Evolutionary conservation across 768 basidiomycete genomes (phyloP).

Genomic region (Leccinum pellstonianum): DNA sequence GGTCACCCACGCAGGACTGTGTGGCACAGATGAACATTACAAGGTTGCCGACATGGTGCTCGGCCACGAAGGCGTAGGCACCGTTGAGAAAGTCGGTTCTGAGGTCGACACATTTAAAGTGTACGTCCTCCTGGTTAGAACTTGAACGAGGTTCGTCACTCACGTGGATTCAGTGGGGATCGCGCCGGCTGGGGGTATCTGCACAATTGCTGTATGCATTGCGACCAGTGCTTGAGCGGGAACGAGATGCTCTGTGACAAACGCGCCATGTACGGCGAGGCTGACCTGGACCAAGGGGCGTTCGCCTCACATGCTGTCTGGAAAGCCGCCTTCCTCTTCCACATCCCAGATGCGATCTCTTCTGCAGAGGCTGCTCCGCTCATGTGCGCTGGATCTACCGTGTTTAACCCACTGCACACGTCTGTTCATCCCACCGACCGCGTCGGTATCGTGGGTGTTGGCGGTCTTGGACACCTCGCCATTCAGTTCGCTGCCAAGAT

Average conservation of each 20-base stretch:
- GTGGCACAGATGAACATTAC: constrained; percentile 40
- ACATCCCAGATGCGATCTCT: constrained; percentile 31
- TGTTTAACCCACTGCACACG: constrained; percentile 29
- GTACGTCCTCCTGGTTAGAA: constrained; percentile 19
- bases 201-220: constrained; percentile 34
- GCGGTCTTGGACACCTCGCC: constrained; percentile 39
- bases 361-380: constrained; percentile 35
- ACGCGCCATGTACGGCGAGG: constrained; percentile 25
- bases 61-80: constrained; percentile 40
- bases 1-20: constrained; percentile 37
- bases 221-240: constrained; percentile 34
- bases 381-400: constrained; percentile 39
- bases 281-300: constrained; percentile 34
- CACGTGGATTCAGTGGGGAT: constrained; percentile 30
- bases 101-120: constrained; percentile 34
- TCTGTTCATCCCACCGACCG: constrained; percentile 32
- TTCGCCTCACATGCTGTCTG: constrained; percentile 37
- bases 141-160: neutral
- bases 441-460: constrained; percentile 35
- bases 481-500: constrained; percentile 41
- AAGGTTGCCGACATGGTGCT: constrained; percentile 35
- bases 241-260: constrained; percentile 30
- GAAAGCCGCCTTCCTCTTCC: constrained; percentile 36
- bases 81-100: constrained; percentile 34
- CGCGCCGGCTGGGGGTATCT: constrained; percentile 38